Evolutionary conservation across 2,329 filamentous ascomycete species (phyloP).

Genomic region (Cladosporium cucumerinum): DNA sequence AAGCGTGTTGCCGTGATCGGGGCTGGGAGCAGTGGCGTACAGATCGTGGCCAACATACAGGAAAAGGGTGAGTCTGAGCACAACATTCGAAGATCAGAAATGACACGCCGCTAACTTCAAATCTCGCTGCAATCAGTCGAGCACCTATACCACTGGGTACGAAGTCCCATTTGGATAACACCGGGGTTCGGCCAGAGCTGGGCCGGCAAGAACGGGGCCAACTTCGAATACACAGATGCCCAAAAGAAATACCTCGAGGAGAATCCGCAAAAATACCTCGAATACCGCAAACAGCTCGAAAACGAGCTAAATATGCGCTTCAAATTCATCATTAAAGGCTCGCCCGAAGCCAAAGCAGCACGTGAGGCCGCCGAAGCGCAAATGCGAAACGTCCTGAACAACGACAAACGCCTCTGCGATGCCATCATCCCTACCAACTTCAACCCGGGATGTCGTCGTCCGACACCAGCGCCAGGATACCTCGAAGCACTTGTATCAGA

Average conservation of each 20-base stretch:
- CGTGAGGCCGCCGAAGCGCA: constrained; percentile 39
- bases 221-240: constrained; percentile 46
- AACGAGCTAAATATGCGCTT: constrained; percentile 52
- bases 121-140: constrained; percentile 23
- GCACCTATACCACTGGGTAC: constrained; percentile 42
- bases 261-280: constrained; percentile 44
- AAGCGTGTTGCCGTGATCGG: constrained; percentile 45
- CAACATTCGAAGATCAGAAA: not conserved
- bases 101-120: not conserved
- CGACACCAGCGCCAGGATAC: constrained; percentile 44
- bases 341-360: constrained; percentile 43
- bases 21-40: constrained; percentile 41
- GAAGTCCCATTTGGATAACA: constrained; percentile 48
- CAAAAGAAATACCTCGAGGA: constrained; percentile 40
- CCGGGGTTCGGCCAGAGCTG: constrained; percentile 48
- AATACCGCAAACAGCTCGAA: constrained; percentile 49
- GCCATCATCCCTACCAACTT: constrained; percentile 48
- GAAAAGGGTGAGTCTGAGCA: constrained; percentile 21
- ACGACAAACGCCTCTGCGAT: constrained; percentile 39
- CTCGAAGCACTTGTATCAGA: constrained; percentile 38
- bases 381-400: constrained; percentile 41
- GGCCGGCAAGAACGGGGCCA: constrained; percentile 46
- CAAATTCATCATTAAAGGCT: constrained; percentile 53
- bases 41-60: constrained; percentile 43
- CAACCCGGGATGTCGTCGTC: constrained; percentile 40